Percentiles rank a stretch among this genome's conserved stretches.
phyloP scores from a whole-genome alignment of 2,329 filamentous ascomycete genomes.

The Fusarium sp. region DNA sequence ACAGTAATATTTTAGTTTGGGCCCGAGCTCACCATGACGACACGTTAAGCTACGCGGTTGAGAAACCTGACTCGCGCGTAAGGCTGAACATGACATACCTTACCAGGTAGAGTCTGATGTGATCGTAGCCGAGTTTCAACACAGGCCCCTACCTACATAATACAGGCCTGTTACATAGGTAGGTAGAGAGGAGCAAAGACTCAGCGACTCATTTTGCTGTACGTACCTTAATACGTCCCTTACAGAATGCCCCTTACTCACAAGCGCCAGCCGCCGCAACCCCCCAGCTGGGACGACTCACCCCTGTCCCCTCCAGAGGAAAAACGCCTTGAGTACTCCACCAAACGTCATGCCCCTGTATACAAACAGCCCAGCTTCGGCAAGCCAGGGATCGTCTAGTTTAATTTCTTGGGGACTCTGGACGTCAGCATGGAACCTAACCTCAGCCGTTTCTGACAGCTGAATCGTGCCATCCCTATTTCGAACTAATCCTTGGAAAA shows the following conservation, averaged over 20 bases:
- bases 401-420: constrained; percentile 17
- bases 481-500: not conserved
- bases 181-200: not conserved
- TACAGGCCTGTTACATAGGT: not conserved
- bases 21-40: not conserved
- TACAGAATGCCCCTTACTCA: not conserved
- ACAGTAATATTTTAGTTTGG: not conserved
- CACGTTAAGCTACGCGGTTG: not conserved
- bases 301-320: not conserved
- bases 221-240: not conserved
- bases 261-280: constrained; percentile 2
- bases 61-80: constrained; percentile 9
- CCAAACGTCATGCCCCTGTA: constrained; percentile 26
- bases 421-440: constrained; percentile 1
- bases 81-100: constrained; percentile 1
- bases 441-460: constrained; percentile 23
- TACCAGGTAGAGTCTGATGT: not conserved
- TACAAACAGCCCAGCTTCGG: constrained; percentile 1
- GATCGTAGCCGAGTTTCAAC: not conserved
- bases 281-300: not conserved
- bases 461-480: not conserved
- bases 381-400: constrained; percentile 9
- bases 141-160: not conserved
- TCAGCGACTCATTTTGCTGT: not conserved
- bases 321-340: constrained; percentile 33